These are phyloP conservation scores for Globisporangium alternatum DNA, from an alignment of 352 stramenopile species.

Conservation along the genomic window DNA sequence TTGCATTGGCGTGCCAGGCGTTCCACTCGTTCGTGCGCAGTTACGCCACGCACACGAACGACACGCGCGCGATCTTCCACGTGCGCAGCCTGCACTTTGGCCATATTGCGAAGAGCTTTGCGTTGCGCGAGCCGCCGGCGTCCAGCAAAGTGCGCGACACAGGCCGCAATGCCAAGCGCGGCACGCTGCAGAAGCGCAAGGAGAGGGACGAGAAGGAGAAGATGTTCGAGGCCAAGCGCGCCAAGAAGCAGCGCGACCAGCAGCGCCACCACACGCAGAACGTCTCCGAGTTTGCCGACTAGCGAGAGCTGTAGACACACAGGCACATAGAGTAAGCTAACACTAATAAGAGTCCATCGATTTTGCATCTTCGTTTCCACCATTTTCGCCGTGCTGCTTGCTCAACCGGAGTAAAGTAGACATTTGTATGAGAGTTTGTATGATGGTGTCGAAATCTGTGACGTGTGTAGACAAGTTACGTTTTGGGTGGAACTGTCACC, in stretches of 20 bases:
- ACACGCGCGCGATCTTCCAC: slow-evolving; percentile 92
- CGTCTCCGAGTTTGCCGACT: slow-evolving; percentile 78
- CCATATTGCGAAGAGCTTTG: slow-evolving; percentile 93
- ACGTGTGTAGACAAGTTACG: slow-evolving; percentile 15
- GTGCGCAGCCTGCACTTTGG: slow-evolving; percentile 92
- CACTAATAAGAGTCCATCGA: slow-evolving; percentile 3
- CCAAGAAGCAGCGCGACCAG: slow-evolving; percentile 55
- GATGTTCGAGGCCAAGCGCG: slow-evolving; percentile 43
- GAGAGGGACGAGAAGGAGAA: slow-evolving; percentile 72
- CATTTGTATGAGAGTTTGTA: neutral
- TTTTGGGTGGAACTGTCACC: neutral
- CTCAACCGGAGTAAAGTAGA: neutral
- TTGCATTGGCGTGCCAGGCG: slow-evolving; percentile 81
- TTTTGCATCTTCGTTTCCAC: neutral
- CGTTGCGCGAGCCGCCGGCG: slow-evolving; percentile 76
- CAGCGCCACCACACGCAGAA: slow-evolving; percentile 70
- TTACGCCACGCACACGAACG: slow-evolving; percentile 90
- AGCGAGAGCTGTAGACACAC: slow-evolving; percentile 2
- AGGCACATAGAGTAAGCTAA: slow-evolving; percentile 7
- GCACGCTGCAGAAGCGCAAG: slow-evolving; percentile 83
- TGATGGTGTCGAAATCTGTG: neutral
- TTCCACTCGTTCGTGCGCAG: slow-evolving; percentile 93
- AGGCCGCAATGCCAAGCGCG: slow-evolving; percentile 69
- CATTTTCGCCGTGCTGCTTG: neutral
- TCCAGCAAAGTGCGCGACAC: slow-evolving; percentile 78